Base-by-base conservation (phyloP, 1,284 basidiomycete genomes). In the Cystobasidium slooffiae region DNA sequence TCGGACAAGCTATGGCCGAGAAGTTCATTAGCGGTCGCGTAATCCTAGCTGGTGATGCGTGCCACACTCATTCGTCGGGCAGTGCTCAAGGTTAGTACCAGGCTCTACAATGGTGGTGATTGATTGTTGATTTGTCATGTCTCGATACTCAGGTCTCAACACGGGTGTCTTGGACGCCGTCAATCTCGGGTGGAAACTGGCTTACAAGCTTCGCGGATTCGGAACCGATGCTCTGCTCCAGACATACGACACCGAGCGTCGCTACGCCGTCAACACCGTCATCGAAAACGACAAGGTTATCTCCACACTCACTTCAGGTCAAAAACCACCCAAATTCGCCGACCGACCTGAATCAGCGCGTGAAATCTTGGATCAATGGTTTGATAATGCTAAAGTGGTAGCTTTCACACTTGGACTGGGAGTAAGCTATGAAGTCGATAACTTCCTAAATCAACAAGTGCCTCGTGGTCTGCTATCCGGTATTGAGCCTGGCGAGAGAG, bases 171-270 rank as follows among this genome's bases (percentile, higher is more conserved):
- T 69, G 37, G 75, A 76, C 51, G 72, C 67, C 4, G 63, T 62
- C 37, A 82, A 82, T 77, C 80, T 87, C 20, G 83, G 82, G 5
- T 86, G 86, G 85, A 87, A 87, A 78, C 80, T 86, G 20, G 83
- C 84, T 6, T 80, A 86, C 12, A 84, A 85, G 2, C 78, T 83
- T 56, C 84, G 83, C 65, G 81, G 82, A 8, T 76, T 82, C 37
- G 81, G 85, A 14, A 74, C 81, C 8, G 77, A 81, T 5, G 77
- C 80, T 14, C 78, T 86, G 3, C 82, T 86, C 16, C 79, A 82
- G 16, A 82, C 84, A 1, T 86, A 85, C 78, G 81, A 81, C 59
- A 83, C 81, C 76, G 86, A 86, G 81, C 84, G 84, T 81, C 83
- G 77, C 69, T 77, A 67, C 12, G 75, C 76, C 52, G 80, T 78